Conservation (phyloP, 2,329 filamentous ascomycete genomes). For the Claviceps paspali region DNA sequence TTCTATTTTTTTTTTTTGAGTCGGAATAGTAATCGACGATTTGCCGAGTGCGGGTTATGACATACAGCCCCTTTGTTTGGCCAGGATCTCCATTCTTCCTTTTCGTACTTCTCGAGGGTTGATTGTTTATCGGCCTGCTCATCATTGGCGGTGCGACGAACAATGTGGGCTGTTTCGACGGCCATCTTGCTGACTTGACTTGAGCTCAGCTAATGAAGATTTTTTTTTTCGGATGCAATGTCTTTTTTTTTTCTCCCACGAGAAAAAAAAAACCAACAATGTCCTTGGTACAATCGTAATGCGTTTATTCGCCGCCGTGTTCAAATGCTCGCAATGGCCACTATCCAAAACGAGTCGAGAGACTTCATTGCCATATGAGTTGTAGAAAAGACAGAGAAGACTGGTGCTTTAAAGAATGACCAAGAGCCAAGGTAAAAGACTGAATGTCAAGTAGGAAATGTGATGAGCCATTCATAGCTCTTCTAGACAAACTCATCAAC, state of each 20-base stretch:
- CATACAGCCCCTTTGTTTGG: conserved; percentile 32
- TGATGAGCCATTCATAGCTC: not conserved
- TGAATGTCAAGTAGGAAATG: not conserved
- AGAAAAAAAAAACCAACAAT: too few relatives aligned
- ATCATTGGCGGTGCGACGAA: conserved; percentile 14
- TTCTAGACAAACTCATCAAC: not conserved
- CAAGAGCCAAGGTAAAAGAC: too few relatives aligned
- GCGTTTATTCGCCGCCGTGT: too few relatives aligned
- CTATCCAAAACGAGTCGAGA: too few relatives aligned
- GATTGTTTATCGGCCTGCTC: conserved; percentile 13
- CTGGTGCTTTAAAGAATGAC: too few relatives aligned
- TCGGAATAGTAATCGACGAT: too few relatives aligned
- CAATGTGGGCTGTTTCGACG: conserved; percentile 13
- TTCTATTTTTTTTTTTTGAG: too few relatives aligned
- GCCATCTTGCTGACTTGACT: not conserved
- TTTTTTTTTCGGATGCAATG: not conserved
- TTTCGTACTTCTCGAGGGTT: conserved; percentile 13
- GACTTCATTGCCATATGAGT: too few relatives aligned
- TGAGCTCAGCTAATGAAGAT: too few relatives aligned
- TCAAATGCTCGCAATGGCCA: too few relatives aligned
- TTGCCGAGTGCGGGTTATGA: not conserved
- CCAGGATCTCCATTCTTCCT: conserved; percentile 26
- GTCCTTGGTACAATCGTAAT: too few relatives aligned
- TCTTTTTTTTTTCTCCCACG: not conserved
- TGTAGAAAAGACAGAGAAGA: too few relatives aligned